A percentile compares a stretch with the other conserved stretches of the same genome.
Evolutionary conservation across 1,139 yeast genomes (phyloP).

Genomic region (Yamadazyma conglobata): DNA sequence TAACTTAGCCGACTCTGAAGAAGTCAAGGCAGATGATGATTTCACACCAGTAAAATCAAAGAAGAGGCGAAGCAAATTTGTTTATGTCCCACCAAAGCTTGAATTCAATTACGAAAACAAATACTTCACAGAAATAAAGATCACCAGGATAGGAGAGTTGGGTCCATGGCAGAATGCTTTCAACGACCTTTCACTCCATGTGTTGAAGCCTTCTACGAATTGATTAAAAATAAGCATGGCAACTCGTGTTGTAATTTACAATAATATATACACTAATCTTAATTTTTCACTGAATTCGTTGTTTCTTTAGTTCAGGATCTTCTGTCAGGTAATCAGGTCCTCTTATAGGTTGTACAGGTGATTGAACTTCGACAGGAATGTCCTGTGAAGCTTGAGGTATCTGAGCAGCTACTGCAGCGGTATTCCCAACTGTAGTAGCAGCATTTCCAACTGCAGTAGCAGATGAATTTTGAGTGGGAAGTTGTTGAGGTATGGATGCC

Average conservation of each 20-base stretch:
- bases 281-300: conserved; percentile 11
- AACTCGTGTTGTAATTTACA: conserved; percentile 1
- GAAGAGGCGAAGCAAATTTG: conserved; percentile 23
- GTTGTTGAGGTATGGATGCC: too few relatives aligned
- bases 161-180: conserved; percentile 53
- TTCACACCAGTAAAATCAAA: conserved; percentile 29
- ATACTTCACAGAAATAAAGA: conserved; percentile 5
- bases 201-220: too few relatives aligned
- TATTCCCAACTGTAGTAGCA: too few relatives aligned
- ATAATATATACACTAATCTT: neutral
- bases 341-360: too few relatives aligned
- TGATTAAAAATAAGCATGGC: too few relatives aligned
- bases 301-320: conserved; percentile 15
- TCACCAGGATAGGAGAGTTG: conserved; percentile 5
- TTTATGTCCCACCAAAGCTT: conserved; percentile 29
- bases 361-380: too few relatives aligned
- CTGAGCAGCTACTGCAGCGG: too few relatives aligned
- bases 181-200: conserved; percentile 50
- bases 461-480: too few relatives aligned
- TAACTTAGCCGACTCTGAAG: conserved; percentile 18
- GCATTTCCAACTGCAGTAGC: too few relatives aligned
- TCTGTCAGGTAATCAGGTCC: conserved; percentile 1
- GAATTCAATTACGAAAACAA: conserved; percentile 26
- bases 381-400: neutral
- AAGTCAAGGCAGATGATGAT: conserved; percentile 18